Conservation (phyloP, 1,284 basidiomycete species). For the Tausonia pullulans region DNA sequence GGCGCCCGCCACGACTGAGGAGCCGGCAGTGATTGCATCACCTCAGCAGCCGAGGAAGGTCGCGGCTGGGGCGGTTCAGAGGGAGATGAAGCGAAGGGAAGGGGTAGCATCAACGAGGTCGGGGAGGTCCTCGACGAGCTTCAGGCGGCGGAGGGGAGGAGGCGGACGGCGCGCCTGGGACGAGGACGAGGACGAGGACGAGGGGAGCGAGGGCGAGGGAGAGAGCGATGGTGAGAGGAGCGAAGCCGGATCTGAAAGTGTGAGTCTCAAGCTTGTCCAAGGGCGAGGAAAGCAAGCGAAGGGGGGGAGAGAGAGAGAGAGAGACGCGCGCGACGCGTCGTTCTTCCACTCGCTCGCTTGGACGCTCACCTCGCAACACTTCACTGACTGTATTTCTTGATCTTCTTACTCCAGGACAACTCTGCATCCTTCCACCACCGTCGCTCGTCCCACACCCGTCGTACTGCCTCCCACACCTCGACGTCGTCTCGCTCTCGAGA, state of each 20-base stretch:
- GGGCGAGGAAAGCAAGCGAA: too few relatives aligned
- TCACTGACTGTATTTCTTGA: background rate
- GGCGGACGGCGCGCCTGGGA: background rate
- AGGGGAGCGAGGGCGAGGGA: background rate
- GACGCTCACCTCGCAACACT: background rate
- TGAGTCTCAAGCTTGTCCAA: too few relatives aligned
- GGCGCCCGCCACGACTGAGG: background rate
- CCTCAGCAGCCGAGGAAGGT: constrained; percentile 29
- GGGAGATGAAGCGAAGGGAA: constrained; percentile 55
- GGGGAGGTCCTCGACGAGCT: background rate
- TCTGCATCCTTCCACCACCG: background rate
- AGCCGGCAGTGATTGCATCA: background rate
- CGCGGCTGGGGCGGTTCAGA: constrained; percentile 55
- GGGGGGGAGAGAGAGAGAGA: too few relatives aligned
- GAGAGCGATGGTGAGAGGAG: background rate
- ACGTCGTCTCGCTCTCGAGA: background rate
- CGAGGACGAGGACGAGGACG: background rate
- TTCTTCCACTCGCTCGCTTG: background rate
- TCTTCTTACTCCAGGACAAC: background rate
- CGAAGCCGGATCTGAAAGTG: too few relatives aligned
- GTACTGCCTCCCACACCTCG: background rate
- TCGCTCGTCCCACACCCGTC: background rate
- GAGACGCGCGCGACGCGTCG: too few relatives aligned
- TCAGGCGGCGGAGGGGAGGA: background rate
- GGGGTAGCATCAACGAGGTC: constrained; percentile 27